Evolutionary conservation across 148 eudicot genomes (phyloP), one percentile per base, ranked within the genome.

Genomic region (Spergularia marina): DNA sequence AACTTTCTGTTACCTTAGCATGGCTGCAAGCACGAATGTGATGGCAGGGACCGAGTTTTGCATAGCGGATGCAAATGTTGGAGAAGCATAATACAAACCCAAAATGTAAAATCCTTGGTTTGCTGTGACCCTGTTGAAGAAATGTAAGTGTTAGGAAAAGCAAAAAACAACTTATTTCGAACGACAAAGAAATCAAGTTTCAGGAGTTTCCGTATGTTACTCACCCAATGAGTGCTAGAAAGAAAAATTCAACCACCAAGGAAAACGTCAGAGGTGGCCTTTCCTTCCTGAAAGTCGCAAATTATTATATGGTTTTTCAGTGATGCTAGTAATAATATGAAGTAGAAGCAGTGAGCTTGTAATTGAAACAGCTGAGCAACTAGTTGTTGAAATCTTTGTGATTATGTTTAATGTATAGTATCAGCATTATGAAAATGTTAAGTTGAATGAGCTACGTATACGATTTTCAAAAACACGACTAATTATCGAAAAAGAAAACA

Each of bases 1-100:
- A 44, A 44, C 8, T 44, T 44, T 44, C 7, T 3, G 49, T 44
- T 9, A 91, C 97, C 93, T 80, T 49, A 88, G 71, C 49, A 76
- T 53, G 64, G 86, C 78, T 39, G 97, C 97, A 84, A 90, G 81
- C 53, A 90, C 57, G 76, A 91, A 91, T 41, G 94, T 91, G 40
- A 91, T 88, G 10, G 94, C 97, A 76, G 97, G 97, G 70, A 91
- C 91, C 0, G 97, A 88, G 77, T 91, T 91, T 72, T 91, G 97
- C 88, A 91, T 89, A 23, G 92, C 97, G 5, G 97, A 89, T 65
- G 90, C 97, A 66, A 89, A 89, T 16, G 92, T 87, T 41, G 97
- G 97, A 30, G 91, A 83, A 78, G 92, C 90, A 77, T 87, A 86
- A 67, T 90, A 88, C 78, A 92, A 78, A 10, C 97, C 97, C 68